Conservation (phyloP, 2,329 filamentous ascomycete genomes). For the Fusarium falciforme region DNA sequence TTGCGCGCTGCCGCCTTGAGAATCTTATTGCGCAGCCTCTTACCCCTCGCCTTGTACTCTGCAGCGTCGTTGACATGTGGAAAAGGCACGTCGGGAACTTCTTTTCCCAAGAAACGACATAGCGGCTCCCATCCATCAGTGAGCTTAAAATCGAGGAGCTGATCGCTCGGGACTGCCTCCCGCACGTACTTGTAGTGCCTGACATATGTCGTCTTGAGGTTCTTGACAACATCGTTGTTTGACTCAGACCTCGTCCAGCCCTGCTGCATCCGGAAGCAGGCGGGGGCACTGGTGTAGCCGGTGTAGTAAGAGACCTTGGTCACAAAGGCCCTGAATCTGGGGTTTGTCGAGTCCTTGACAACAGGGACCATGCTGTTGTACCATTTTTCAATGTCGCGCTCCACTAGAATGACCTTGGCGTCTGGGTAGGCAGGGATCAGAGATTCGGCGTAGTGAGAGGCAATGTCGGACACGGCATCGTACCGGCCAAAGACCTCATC, state of each 20-base stretch:
- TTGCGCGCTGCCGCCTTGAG: not conserved
- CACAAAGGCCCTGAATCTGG: not conserved
- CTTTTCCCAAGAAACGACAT: slow-evolving; percentile 49
- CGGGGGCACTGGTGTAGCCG: not conserved
- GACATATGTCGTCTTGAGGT: slow-evolving; percentile 35
- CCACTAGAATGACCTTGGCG: slow-evolving; percentile 44
- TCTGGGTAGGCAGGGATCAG: slow-evolving; percentile 45
- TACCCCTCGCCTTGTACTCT: slow-evolving; percentile 1
- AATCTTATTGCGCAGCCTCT: slow-evolving; percentile 3
- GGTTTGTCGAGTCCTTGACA: not conserved
- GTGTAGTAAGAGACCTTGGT: not conserved
- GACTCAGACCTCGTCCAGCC: slow-evolving; percentile 20
- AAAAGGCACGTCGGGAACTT: slow-evolving; percentile 43
- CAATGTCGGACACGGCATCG: slow-evolving; percentile 44
- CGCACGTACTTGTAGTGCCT: slow-evolving; percentile 44
- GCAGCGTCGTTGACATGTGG: slow-evolving; percentile 43
- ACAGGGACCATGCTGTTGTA: slow-evolving; percentile 34
- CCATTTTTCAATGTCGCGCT: slow-evolving; percentile 46
- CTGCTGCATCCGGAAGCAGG: slow-evolving; percentile 17
- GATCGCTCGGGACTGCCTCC: slow-evolving; percentile 31
- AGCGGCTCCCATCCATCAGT: slow-evolving; percentile 49
- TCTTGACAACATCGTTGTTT: not conserved
- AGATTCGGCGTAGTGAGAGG: slow-evolving; percentile 36
- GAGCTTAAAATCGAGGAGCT: slow-evolving; percentile 46
- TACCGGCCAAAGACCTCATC: slow-evolving; percentile 39